phyloP scores from a whole-genome alignment of 2,329 filamentous ascomycete species.

The Exophiala alcalophila region DNA sequence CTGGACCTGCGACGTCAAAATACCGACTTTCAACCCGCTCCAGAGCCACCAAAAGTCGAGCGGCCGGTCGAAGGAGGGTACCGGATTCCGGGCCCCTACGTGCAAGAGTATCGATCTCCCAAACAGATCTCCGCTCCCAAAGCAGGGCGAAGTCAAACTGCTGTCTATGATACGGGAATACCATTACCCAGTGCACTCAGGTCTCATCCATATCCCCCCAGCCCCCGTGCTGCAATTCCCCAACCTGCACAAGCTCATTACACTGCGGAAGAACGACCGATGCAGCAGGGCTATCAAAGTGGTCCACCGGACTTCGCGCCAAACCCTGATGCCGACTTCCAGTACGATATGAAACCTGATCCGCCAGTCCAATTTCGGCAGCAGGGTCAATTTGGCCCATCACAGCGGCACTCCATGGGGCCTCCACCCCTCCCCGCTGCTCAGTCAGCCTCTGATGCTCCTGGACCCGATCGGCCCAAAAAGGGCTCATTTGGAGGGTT shows the following conservation, averaged over 20 bases:
- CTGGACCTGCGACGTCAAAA: conserved; percentile 16
- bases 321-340: not conserved
- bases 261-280: not conserved
- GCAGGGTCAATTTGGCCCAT: conserved; percentile 1
- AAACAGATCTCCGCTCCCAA: conserved; percentile 22
- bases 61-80: conserved; percentile 18
- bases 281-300: conserved; percentile 7
- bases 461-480: conserved; percentile 5
- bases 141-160: conserved; percentile 16
- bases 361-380: conserved; percentile 1
- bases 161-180: conserved; percentile 18
- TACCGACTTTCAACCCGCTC: conserved; percentile 6
- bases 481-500: conserved; percentile 22
- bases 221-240: too few relatives aligned
- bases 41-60: conserved; percentile 1
- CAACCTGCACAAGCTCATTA: conserved; percentile 2
- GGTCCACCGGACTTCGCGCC: not conserved
- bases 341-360: conserved; percentile 14
- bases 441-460: not conserved
- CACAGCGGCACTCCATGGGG: conserved; percentile 15
- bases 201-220: conserved; percentile 10
- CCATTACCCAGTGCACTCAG: conserved; percentile 18
- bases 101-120: conserved; percentile 28
- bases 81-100: conserved; percentile 31
- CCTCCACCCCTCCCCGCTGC: conserved; percentile 6